Evolutionary conservation across 345 rosid genomes (phyloP), one percentile per base, ranked within the genome.

Genomic region (Barbarea vulgaris): DNA sequence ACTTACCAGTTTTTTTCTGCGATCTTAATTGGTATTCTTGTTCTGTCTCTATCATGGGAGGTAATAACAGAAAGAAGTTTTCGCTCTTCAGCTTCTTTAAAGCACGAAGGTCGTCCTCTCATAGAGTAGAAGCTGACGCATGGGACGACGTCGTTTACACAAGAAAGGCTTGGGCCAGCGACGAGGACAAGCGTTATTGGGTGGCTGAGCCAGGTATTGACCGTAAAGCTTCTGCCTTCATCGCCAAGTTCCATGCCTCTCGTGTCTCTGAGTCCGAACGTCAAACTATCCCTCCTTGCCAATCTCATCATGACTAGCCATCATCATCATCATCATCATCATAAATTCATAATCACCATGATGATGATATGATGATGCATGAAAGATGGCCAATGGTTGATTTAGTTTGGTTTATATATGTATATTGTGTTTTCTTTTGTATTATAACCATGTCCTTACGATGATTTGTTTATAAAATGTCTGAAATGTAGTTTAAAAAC

Each of bases 151-250:
- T n/a, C 12, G 24, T 51, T 42, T 66, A 67, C 58, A 65, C 79
- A 2, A 44, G 75, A 13, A 84, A 84, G 65, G 81, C 80, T 51
- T 77, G 83, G 80, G 80, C 86, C 0, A 80, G 88, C 13, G 86
- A 86, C 55, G 81, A 83, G 28, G 88, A 86, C 76, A 73, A 53
- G 10, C 74, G 81, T 28, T 14, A 47, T 25, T 78, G 82, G 81
- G 85, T 83, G 46, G 86, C 80, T 3, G 83, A 80, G 67, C 85
- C 84, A 15, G 86, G 85, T 33, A 83, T 86, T 18, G 88, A 84
- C 79, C 61, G 83, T 42, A 84, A 70, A 65, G 88, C 90, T 61
- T 52, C 82, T 3, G 86, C 68, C 25, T 87, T 88, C 80, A 91
- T 91, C 4, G 83, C 83, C 41, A 80, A 77, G 76, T 82, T 85